Evolutionary conservation across 208 protist species (phyloP), one percentile per base, ranked within the genome.

Genomic region (Strigomonas culicis): DNA sequence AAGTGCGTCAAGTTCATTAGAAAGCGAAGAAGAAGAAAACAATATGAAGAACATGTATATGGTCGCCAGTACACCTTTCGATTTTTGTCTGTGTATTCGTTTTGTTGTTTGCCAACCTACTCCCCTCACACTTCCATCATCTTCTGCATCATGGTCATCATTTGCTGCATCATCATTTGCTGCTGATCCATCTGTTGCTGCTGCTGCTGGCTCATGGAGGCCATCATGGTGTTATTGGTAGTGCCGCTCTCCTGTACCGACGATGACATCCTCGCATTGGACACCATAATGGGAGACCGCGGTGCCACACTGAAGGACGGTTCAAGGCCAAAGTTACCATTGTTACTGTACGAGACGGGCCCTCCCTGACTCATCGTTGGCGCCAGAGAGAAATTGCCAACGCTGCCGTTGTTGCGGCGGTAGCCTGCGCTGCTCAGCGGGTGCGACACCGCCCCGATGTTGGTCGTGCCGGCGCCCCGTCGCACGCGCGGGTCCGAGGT

Each of bases 401-500:
- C 44, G 32, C 22, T 31, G 32, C 66, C 63, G 24, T 30, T 61
- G 43, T 61, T 41, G 22, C 21, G 31, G 52, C 32, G 34, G 31
- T 55, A 61, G 25, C 43, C 55, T 11, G 22, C 25, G 41, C 30
- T 25, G 25, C 4, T 28, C 55, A 19, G 3, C 2, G n/a, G 55
- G 24, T 19, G 55, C 21, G 31, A 59, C 31, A 21, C 55, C 55
- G 55, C 55, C 31, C 55, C 41, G 24, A 43, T 36, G 13, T 71
- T 32, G 19, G 66, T 28, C 32, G 59, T 31, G 31, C 68, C 76
- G 19, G 68, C 51, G 25, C 31, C 32, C 15, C 67, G 70, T 22
- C 64, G 77, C 49, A 77, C 77, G 30, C 78, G 77, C 21, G 86
- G 86, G 51, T 92, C 85, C 6, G 66, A 63, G 32, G 86, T 68